Evolutionary conservation across 2,329 filamentous ascomycete species (phyloP).

Genomic region (Aaosphaeria pasadenensis): DNA sequence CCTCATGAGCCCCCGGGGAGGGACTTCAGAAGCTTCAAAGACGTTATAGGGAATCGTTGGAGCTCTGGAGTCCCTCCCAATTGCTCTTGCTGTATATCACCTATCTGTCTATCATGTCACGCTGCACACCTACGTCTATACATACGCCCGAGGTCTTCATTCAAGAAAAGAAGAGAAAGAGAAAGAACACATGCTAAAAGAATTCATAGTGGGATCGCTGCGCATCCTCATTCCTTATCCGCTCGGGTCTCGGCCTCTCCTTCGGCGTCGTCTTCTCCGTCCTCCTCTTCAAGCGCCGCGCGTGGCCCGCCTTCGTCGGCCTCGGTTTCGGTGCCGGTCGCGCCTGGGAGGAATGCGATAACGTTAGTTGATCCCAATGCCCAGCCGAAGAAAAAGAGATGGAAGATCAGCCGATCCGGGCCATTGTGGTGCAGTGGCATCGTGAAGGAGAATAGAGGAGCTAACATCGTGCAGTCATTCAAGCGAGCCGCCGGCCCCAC

Average conservation of each 20-base stretch:
- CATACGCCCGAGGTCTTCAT: no score
- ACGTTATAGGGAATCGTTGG: no score
- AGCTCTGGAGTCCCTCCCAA: no score
- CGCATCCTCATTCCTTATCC: constrained; percentile 95
- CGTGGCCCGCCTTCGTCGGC: constrained; percentile 95
- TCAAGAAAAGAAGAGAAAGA: no score
- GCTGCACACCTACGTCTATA: no score
- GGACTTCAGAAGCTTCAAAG: no score
- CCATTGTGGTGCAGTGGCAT: no score
- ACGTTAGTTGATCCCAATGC: constrained; percentile 38
- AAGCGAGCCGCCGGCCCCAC: constrained; percentile 49
- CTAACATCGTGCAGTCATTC: constrained; percentile 42
- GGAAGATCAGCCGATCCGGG: background rate
- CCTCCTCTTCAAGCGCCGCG: constrained; percentile 94
- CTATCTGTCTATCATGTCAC: no score
- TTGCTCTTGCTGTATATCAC: no score
- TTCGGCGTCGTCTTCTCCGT: constrained; percentile 99
- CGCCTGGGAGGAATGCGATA: constrained; percentile 98
- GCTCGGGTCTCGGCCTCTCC: constrained; percentile 89
- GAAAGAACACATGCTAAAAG: constrained; percentile 76
- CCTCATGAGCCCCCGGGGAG: no score
- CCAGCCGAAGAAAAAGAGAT: background rate
- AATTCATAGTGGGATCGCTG: constrained; percentile 89
- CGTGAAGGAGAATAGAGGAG: background rate
- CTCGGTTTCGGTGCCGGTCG: constrained; percentile 93